phyloP scores from a whole-genome alignment of 2,329 filamentous ascomycete species.

The Aspergillus fumigatus region DNA sequence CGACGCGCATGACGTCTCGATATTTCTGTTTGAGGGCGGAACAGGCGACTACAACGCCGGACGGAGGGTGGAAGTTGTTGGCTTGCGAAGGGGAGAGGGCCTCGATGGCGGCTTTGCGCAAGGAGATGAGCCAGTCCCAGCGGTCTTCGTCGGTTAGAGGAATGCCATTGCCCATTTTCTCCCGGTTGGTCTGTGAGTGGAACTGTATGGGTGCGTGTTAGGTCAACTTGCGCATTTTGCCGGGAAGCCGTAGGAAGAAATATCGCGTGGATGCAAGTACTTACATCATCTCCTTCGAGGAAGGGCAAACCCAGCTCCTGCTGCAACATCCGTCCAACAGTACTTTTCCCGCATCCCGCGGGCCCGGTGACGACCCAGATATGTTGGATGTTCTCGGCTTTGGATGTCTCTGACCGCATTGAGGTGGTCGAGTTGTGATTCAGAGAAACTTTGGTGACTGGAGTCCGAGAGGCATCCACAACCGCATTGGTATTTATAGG shows the following conservation, averaged over 20 bases:
- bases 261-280: slow-evolving; percentile 24
- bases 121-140: slow-evolving; percentile 89
- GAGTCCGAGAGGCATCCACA: slow-evolving; percentile 18
- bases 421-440: slow-evolving; percentile 15
- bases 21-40: slow-evolving; percentile 96
- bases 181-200: slow-evolving; percentile 63
- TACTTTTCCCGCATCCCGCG: slow-evolving; percentile 75
- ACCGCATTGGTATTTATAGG: slow-evolving; percentile 19
- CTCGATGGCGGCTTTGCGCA: slow-evolving; percentile 61
- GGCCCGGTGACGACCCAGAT: slow-evolving; percentile 79
- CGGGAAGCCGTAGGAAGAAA: background rate
- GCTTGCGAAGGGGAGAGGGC: slow-evolving; percentile 40
- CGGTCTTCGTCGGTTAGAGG: slow-evolving; percentile 89
- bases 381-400: slow-evolving; percentile 48
- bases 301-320: slow-evolving; percentile 62
- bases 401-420: slow-evolving; percentile 9
- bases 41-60: slow-evolving; percentile 90
- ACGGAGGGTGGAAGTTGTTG: slow-evolving; percentile 47
- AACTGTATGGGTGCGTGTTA: slow-evolving; percentile 32
- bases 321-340: slow-evolving; percentile 64
- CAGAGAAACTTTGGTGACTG: slow-evolving; percentile 16
- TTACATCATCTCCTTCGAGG: slow-evolving; percentile 73
- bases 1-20: slow-evolving; percentile 81
- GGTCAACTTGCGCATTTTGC: background rate
- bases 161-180: slow-evolving; percentile 82